These are phyloP conservation scores for Fusarium ambrosium DNA, from an alignment of 2,329 filamentous ascomycete species.

Conservation along the genomic window DNA sequence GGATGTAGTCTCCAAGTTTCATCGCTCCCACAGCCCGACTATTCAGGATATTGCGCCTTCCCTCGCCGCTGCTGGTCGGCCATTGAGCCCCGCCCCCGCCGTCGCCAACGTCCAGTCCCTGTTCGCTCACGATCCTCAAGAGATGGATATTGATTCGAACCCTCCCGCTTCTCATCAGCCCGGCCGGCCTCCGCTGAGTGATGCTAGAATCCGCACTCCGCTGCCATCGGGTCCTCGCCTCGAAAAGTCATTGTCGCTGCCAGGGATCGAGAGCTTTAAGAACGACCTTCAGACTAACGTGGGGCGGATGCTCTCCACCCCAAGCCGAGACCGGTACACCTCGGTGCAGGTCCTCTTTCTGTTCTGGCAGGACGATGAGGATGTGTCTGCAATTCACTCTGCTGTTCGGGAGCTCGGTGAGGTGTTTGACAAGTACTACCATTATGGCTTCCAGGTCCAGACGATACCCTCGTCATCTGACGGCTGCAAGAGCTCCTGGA, in stretches of 20 bases:
- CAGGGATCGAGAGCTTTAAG: constrained; percentile 65
- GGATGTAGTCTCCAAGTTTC: constrained; percentile 68
- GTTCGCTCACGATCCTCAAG: constrained; percentile 62
- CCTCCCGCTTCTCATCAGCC: constrained; percentile 51
- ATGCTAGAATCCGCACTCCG: constrained; percentile 67
- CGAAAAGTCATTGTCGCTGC: constrained; percentile 64
- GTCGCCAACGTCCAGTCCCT: constrained; percentile 54
- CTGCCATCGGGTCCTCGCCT: constrained; percentile 68
- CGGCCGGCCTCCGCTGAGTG: constrained; percentile 58
- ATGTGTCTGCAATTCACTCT: constrained; percentile 55
- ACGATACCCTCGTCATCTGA: constrained; percentile 65
- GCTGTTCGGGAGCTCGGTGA: constrained; percentile 63
- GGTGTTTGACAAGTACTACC: constrained; percentile 66
- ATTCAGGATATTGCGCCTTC: constrained; percentile 64
- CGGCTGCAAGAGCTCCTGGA: constrained; percentile 63
- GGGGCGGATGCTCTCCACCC: constrained; percentile 63
- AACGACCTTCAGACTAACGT: constrained; percentile 66
- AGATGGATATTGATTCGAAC: constrained; percentile 68
- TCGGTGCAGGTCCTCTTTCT: constrained; percentile 67
- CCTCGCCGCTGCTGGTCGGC: constrained; percentile 56
- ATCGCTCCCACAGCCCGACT: constrained; percentile 64
- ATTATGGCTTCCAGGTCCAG: constrained; percentile 63
- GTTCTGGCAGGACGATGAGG: constrained; percentile 68
- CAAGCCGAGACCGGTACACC: constrained; percentile 66
- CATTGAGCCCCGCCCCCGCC: constrained; percentile 61